These are phyloP conservation scores for Harringtonia aguacate DNA, from an alignment of 2,329 filamentous ascomycete species.

Conservation along the genomic window DNA sequence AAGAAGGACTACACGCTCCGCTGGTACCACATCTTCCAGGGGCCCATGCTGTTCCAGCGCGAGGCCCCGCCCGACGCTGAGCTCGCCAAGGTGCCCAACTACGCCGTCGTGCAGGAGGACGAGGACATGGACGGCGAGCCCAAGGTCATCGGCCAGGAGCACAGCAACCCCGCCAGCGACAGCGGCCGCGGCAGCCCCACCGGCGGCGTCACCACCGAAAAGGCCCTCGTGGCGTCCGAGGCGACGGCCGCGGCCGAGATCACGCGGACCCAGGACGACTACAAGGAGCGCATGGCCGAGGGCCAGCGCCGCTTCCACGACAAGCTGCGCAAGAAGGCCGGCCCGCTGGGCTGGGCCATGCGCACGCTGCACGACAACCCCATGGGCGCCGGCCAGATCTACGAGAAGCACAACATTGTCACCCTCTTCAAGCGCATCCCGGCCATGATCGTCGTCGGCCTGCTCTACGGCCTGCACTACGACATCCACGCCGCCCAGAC, in stretches of 20 bases:
- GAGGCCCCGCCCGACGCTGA: slow-evolving; percentile 41
- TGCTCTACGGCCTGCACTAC: slow-evolving; percentile 68
- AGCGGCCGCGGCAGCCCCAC: slow-evolving; percentile 8
- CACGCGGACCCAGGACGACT: slow-evolving; percentile 41
- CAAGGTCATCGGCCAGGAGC: no score
- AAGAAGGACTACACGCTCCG: slow-evolving; percentile 56
- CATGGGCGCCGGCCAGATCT: slow-evolving; percentile 60
- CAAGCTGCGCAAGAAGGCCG: slow-evolving; percentile 48
- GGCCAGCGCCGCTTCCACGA: slow-evolving; percentile 49
- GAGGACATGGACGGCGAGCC: slow-evolving; percentile 24
- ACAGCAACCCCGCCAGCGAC: no score
- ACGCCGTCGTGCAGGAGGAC: slow-evolving; percentile 63
- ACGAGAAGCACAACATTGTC: slow-evolving; percentile 63
- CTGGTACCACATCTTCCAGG: slow-evolving; percentile 51
- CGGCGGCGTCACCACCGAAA: slow-evolving; percentile 2
- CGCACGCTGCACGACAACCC: slow-evolving; percentile 64
- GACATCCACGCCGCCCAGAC: slow-evolving; percentile 70
- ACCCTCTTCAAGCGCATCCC: slow-evolving; percentile 55
- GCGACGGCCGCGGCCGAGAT: no score
- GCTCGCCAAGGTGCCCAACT: slow-evolving; percentile 55
- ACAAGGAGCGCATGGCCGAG: slow-evolving; percentile 50
- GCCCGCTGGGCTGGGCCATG: slow-evolving; percentile 77
- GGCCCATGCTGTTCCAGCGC: slow-evolving; percentile 55
- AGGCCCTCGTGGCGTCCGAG: slow-evolving; percentile 13
- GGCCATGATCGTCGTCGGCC: slow-evolving; percentile 50